Conservation (phyloP, 169 alveolate species). For the Perkinsus chesapeaki region DNA sequence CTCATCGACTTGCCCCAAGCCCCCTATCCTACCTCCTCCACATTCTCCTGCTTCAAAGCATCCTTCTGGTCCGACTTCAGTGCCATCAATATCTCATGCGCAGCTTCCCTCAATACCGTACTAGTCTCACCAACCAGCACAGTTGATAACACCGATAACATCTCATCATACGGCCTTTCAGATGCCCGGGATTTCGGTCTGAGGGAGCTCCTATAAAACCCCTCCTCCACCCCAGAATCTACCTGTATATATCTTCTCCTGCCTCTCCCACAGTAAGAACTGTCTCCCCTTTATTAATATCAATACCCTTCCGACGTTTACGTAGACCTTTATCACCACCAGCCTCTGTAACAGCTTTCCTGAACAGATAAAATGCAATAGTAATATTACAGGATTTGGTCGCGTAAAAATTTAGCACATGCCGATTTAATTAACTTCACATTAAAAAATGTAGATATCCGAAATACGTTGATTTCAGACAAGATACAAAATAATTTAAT, state of each 20-base stretch:
- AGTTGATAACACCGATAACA: constrained; percentile 68
- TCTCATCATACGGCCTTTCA: constrained; percentile 71
- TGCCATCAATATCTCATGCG: constrained; percentile 82
- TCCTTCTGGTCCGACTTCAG: constrained; percentile 57
- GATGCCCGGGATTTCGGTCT: constrained; percentile 84
- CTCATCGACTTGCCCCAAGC: too few relatives aligned
- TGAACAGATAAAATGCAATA: background rate
- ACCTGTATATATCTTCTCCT: constrained; percentile 60
- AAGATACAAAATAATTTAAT: too few relatives aligned
- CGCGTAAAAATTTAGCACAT: too few relatives aligned
- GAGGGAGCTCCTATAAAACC: background rate
- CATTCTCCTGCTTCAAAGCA: background rate
- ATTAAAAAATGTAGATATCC: too few relatives aligned
- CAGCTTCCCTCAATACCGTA: constrained; percentile 81
- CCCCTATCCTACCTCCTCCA: background rate
- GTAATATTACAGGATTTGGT: background rate
- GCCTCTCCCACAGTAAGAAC: constrained; percentile 68
- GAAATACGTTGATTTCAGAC: too few relatives aligned
- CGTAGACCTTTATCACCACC: constrained; percentile 30
- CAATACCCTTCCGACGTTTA: constrained; percentile 27
- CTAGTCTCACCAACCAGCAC: constrained; percentile 81
- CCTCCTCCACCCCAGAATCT: background rate
- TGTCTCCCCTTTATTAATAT: constrained; percentile 58
- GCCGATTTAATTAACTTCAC: too few relatives aligned
- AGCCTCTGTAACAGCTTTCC: constrained; percentile 18